Conservation (phyloP, 2,329 filamentous ascomycete species). For the Dactylellina cionopaga region DNA sequence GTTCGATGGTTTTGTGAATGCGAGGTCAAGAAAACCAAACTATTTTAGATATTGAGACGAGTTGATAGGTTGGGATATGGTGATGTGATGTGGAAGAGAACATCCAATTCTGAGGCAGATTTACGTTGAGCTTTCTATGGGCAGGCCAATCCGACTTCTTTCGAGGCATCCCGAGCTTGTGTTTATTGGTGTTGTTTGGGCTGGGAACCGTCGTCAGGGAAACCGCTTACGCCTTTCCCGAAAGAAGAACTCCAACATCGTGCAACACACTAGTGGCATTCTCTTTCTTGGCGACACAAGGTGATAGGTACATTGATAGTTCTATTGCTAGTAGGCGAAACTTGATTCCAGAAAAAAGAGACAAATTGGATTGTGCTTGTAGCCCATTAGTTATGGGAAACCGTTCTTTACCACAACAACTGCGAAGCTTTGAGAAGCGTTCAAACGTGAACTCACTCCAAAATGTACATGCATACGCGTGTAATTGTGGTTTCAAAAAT, state of each 20-base stretch:
- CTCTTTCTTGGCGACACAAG: too few species aligned
- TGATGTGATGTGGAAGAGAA: conserved; percentile 4
- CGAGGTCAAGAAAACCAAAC: background rate
- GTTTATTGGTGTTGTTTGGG: conserved; percentile 14
- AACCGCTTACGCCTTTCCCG: background rate
- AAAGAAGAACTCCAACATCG: background rate
- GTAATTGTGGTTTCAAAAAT: too few species aligned
- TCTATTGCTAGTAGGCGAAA: too few species aligned
- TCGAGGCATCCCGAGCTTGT: conserved; percentile 7
- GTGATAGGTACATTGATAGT: too few species aligned
- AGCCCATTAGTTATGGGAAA: too few species aligned
- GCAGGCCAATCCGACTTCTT: conserved; percentile 13
- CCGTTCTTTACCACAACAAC: too few species aligned
- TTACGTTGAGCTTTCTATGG: background rate
- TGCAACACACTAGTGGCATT: too few species aligned
- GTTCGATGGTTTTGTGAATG: background rate
- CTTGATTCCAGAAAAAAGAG: too few species aligned
- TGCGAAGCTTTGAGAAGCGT: too few species aligned
- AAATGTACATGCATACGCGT: too few species aligned
- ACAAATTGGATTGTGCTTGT: too few species aligned
- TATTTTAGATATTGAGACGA: background rate
- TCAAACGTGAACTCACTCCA: too few species aligned
- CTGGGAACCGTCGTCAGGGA: conserved; percentile 16
- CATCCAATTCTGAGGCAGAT: conserved; percentile 3
- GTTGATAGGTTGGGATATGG: background rate